phyloP scores from a whole-genome alignment of 2,329 filamentous ascomycete species.

The Penicillium sp. region DNA sequence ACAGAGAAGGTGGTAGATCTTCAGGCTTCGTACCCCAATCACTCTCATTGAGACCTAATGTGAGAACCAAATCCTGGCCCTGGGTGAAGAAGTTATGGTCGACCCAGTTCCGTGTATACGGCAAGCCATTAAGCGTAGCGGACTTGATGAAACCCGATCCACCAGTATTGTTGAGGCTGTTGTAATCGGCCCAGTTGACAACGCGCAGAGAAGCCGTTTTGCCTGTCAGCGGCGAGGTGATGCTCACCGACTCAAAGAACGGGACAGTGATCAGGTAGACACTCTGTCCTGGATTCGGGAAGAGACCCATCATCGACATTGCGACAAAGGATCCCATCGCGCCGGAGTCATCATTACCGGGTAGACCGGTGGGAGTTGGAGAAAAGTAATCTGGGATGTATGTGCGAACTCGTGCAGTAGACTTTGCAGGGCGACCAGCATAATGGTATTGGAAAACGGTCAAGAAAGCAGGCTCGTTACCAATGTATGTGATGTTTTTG shows the following conservation, averaged over 20 bases:
- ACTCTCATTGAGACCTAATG: slow-evolving; percentile 63
- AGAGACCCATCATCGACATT: slow-evolving; percentile 68
- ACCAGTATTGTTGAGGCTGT: slow-evolving; percentile 53
- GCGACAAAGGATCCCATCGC: slow-evolving; percentile 68
- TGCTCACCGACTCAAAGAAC: slow-evolving; percentile 62
- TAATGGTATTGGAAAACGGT: slow-evolving; percentile 69
- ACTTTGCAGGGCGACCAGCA: slow-evolving; percentile 59
- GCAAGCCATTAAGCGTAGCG: slow-evolving; percentile 61
- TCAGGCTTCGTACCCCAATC: slow-evolving; percentile 61
- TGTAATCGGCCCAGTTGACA: slow-evolving; percentile 48
- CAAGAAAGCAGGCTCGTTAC: slow-evolving; percentile 64
- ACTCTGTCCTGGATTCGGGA: slow-evolving; percentile 66
- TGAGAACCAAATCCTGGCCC: slow-evolving; percentile 64
- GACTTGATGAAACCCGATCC: slow-evolving; percentile 65
- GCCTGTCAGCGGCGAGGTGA: slow-evolving; percentile 60
- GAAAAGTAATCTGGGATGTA: slow-evolving; percentile 66
- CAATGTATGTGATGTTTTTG: slow-evolving; percentile 63
- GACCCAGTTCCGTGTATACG: slow-evolving; percentile 66
- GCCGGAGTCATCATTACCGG: slow-evolving; percentile 68
- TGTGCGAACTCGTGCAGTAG: slow-evolving; percentile 55
- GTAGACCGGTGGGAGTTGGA: slow-evolving; percentile 57
- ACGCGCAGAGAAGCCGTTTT: slow-evolving; percentile 61
- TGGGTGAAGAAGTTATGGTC: slow-evolving; percentile 68
- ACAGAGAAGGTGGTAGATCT: slow-evolving; percentile 64
- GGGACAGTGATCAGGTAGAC: slow-evolving; percentile 69